These are phyloP conservation scores for Heimioporus sp. DNA, from an alignment of 768 basidiomycete species.

Conservation along the genomic window DNA sequence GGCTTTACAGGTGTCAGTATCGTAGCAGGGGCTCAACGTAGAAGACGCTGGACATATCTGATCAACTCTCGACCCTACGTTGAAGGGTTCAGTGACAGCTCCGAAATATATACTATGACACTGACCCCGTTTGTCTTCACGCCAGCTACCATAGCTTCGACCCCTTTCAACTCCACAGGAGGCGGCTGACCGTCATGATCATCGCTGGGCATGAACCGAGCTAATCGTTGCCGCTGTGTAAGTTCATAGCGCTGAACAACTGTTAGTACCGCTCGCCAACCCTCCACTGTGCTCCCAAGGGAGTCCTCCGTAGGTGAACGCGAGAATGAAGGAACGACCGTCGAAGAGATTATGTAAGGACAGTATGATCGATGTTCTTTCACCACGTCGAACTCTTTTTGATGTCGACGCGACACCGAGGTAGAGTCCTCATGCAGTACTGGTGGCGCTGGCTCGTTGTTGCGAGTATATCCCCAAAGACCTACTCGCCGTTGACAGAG, in stretches of 20 bases:
- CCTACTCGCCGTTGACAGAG: slow-evolving; percentile 80
- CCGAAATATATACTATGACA: slow-evolving; percentile 16
- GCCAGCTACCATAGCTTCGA: slow-evolving; percentile 73
- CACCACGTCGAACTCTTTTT: slow-evolving; percentile 66
- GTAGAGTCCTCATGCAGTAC: slow-evolving; percentile 12
- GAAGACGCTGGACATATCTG: slow-evolving; percentile 65
- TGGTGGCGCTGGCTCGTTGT: slow-evolving; percentile 1
- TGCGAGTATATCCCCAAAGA: slow-evolving; percentile 67
- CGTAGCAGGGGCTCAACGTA: slow-evolving; percentile 43
- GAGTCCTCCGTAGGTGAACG: slow-evolving; percentile 19
- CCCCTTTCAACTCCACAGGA: slow-evolving; percentile 40
- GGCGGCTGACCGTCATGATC: slow-evolving; percentile 32
- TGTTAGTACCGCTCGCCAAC: slow-evolving; percentile 78
- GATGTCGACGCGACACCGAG: slow-evolving; percentile 21
- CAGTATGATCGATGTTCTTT: slow-evolving; percentile 86
- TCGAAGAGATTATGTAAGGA: slow-evolving; percentile 77
- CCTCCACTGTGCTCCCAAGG: slow-evolving; percentile 47
- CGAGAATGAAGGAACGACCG: slow-evolving; percentile 56
- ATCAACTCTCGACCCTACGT: slow-evolving; percentile 66
- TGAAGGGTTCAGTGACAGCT: slow-evolving; percentile 6
- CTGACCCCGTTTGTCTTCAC: slow-evolving; percentile 76
- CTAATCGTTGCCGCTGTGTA: slow-evolving; percentile 49
- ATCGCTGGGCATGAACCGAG: slow-evolving; percentile 26
- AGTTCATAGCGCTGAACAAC: slow-evolving; percentile 66
- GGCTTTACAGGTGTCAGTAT: too few relatives aligned